Evolutionary conservation across 768 basidiomycete species (phyloP), one percentile per base, ranked within the genome.

Genomic region (Lactifluus pinguis): DNA sequence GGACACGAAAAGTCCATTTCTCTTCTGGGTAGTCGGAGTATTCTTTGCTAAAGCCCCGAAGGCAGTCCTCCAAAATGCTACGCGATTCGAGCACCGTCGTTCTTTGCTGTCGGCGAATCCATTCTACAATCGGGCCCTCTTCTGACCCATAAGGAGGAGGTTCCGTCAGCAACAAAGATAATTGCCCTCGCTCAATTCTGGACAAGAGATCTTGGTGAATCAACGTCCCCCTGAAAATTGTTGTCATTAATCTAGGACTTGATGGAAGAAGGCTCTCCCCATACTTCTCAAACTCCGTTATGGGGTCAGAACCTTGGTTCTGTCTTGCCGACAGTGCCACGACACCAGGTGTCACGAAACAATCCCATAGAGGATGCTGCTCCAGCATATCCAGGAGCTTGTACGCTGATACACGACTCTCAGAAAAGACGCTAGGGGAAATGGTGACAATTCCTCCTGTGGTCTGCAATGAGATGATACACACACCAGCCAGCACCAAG

Each of bases 371-470:
- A 25, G 83, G 84, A 66, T 90, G 87, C 44, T 78, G 74, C 57
- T 75, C 70, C 14, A 87, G 70, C 65, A 80, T 74, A 21, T 69
- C 72, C 45, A 91, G 81, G 10, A 78, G 71, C 15, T 79, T 69
- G 45, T 75, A 70, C 11, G 82, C 71, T 14, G 76, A 80, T 39
- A 76, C 54, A 6, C 82, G 80, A 67, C 85, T 77, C 39, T 80
- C 77, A 13, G 77, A 63, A 50, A 91, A 75, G 19, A 82, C 85
- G 55, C 73, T 73, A 1, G 88, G 78, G 17, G 84, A 85, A 60
- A 91, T 86, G 1, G 87, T 88, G 2, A 84, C 77, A 62, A 91
- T 72, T 3, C 89, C 89, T 51, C 89, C 89, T 91, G 60, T 6
- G 17, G 30, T 10, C 14, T 25, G 61, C 34, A 36, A 34, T 53